Evolutionary conservation across 352 stramenopile species (phyloP).

Genomic region (Pythium pectinolyticum): DNA sequence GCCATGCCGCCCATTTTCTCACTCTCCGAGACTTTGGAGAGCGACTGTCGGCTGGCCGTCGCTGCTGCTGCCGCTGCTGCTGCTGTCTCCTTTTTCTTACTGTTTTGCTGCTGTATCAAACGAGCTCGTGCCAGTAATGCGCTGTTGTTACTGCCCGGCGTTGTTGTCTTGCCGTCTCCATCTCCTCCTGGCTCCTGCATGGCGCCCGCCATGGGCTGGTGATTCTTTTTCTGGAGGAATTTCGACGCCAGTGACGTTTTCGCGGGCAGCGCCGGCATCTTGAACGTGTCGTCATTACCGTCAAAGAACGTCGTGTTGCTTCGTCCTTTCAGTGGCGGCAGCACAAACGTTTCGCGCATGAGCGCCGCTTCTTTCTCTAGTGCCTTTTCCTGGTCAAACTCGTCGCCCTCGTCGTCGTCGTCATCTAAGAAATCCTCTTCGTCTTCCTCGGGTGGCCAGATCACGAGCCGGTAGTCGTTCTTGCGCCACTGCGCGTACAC

Average conservation of each 20-base stretch:
- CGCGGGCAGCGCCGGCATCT: slow-evolving; percentile 72
- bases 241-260: slow-evolving; percentile 38
- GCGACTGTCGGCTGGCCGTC: slow-evolving; percentile 5
- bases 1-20: slow-evolving; percentile 15
- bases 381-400: slow-evolving; percentile 59
- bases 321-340: slow-evolving; percentile 69
- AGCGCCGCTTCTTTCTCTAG: slow-evolving; percentile 75
- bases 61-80: not conserved
- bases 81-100: slow-evolving; percentile 9
- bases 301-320: slow-evolving; percentile 59
- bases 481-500: slow-evolving; percentile 77
- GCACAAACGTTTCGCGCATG: slow-evolving; percentile 76
- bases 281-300: slow-evolving; percentile 64
- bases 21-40: slow-evolving; percentile 10
- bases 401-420: slow-evolving; percentile 66
- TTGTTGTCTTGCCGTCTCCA: too few relatives aligned
- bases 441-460: slow-evolving; percentile 79
- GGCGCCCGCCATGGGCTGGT: not conserved
- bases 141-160: too few relatives aligned
- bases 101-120: slow-evolving; percentile 24
- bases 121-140: slow-evolving; percentile 19
- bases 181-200: not conserved
- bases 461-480: slow-evolving; percentile 83
- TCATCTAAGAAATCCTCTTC: slow-evolving; percentile 80
- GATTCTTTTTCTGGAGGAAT: slow-evolving; percentile 29